Evolutionary conservation across 2,329 filamentous ascomycete species (phyloP).

Genomic region (Aureobasidium sp.): DNA sequence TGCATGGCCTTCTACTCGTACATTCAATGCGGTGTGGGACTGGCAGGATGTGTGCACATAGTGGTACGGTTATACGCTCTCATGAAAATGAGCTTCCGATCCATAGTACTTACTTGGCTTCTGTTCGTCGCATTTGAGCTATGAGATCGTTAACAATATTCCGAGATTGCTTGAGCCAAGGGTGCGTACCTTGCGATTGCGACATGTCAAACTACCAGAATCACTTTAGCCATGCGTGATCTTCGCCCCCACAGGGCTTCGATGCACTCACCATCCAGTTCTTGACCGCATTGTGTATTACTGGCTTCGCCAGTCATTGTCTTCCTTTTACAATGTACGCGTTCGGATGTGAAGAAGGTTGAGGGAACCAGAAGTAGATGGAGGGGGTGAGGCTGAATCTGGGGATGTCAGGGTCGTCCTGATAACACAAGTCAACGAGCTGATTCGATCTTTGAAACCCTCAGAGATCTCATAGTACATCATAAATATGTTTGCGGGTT

Average conservation of each 20-base stretch:
- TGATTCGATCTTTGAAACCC: no score
- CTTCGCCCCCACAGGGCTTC: neutral
- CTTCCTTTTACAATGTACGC: neutral
- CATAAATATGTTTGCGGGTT: neutral
- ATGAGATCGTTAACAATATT: slow-evolving; percentile 12
- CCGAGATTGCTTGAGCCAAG: neutral
- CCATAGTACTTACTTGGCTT: slow-evolving; percentile 38
- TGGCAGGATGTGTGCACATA: neutral
- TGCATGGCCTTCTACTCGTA: neutral
- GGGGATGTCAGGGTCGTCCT: neutral
- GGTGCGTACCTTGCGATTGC: slow-evolving; percentile 26
- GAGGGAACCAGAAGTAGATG: neutral
- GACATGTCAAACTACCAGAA: slow-evolving; percentile 26
- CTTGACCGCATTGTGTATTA: slow-evolving; percentile 22
- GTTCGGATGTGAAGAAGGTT: neutral
- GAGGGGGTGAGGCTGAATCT: neutral
- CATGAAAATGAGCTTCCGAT: neutral
- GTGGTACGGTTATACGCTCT: no score
- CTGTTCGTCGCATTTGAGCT: slow-evolving; percentile 60
- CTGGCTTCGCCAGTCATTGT: neutral
- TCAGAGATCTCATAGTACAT: neutral
- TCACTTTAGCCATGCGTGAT: slow-evolving; percentile 2
- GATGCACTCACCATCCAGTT: slow-evolving; percentile 28
- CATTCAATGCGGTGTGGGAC: neutral
- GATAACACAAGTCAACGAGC: neutral